A percentile compares a stretch with the other conserved stretches of the same genome.
phyloP scores from a whole-genome alignment of 345 rosid genomes.

The Acer negundo region DNA sequence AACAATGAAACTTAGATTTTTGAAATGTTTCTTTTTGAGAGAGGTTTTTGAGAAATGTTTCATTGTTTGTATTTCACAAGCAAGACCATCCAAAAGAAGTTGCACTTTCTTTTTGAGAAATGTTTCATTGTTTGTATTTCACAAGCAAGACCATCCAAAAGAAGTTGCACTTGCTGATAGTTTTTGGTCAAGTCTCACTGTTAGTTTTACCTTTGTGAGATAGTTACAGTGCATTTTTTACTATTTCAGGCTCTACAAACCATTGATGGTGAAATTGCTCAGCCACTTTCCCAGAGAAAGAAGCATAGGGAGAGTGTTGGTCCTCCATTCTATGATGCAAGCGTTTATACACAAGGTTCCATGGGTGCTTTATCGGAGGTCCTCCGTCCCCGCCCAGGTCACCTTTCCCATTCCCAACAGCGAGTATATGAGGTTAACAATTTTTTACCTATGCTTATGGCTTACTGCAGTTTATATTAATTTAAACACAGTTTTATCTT shows the following conservation, averaged over 20 bases:
- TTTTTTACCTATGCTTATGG: neutral
- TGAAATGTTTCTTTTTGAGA: no score
- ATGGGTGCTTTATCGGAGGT: constrained; percentile 78
- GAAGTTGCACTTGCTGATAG: neutral
- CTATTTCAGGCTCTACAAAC: constrained; percentile 75
- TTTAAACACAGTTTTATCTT: neutral
- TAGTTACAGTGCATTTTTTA: neutral
- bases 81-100: neutral
- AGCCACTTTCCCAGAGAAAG: constrained; percentile 70
- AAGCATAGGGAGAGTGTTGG: constrained; percentile 84
- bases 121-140: no score
- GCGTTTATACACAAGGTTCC: constrained; percentile 68
- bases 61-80: no score
- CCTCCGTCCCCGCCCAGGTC: constrained; percentile 92
- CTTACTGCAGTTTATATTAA: neutral
- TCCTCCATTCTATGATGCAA: constrained; percentile 68
- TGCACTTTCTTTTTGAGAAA: no score
- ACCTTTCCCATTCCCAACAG: constrained; percentile 79
- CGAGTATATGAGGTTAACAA: constrained; percentile 87
- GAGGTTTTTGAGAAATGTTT: no score
- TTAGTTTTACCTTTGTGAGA: neutral
- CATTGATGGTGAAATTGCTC: constrained; percentile 85
- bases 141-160: neutral
- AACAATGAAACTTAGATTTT: no score
- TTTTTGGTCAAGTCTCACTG: neutral